phyloP scores from a whole-genome alignment of 2,329 filamentous ascomycete genomes.

The Colletotrichum lupini region DNA sequence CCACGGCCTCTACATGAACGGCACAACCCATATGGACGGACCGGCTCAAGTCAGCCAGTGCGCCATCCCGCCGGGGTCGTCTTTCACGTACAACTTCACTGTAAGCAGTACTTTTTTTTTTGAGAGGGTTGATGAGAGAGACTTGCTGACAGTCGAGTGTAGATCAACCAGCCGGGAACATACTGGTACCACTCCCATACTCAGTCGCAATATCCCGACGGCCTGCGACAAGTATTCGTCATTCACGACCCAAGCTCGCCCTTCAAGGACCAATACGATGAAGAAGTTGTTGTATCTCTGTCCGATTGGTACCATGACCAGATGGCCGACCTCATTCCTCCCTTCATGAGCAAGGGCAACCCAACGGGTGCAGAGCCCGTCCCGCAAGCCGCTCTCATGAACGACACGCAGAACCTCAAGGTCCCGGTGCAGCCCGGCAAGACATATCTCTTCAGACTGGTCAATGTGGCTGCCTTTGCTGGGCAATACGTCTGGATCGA shows the following conservation, averaged over 20 bases:
- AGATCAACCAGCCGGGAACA: constrained; percentile 75
- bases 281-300: constrained; percentile 73
- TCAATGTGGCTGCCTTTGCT: constrained; percentile 80
- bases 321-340: constrained; percentile 57
- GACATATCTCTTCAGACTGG: constrained; percentile 78
- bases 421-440: constrained; percentile 72
- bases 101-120: constrained; percentile 47
- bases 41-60: constrained; percentile 75
- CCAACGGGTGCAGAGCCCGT: constrained; percentile 72
- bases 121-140: background rate
- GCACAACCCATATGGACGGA: constrained; percentile 78
- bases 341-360: constrained; percentile 65
- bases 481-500: constrained; percentile 76
- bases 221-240: constrained; percentile 72
- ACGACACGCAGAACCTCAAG: constrained; percentile 73
- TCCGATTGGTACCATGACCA: constrained; percentile 78
- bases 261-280: constrained; percentile 66
- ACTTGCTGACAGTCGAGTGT: background rate
- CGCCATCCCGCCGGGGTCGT: constrained; percentile 70
- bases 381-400: constrained; percentile 76
- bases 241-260: constrained; percentile 72
- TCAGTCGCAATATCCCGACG: constrained; percentile 76
- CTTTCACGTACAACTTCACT: constrained; percentile 77
- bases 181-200: constrained; percentile 85
- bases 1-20: constrained; percentile 78